Percentiles rank a stretch among this genome's conserved stretches.
Evolutionary conservation across 345 rosid genomes (phyloP).

Genomic region (Odontarrhena argentea): DNA sequence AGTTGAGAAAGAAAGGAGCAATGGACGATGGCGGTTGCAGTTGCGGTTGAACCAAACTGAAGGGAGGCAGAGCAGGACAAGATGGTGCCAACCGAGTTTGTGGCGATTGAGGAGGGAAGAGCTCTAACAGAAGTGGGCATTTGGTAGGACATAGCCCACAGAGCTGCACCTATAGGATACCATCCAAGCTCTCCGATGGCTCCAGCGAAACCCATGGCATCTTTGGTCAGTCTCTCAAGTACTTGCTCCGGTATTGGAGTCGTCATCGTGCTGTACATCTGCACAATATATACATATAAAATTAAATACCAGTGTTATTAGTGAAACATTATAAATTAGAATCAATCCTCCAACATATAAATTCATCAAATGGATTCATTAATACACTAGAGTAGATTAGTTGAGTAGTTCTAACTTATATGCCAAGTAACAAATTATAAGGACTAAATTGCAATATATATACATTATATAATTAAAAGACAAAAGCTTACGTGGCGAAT

Average conservation of each 20-base stretch:
- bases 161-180: conserved; percentile 62
- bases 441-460: conserved; percentile 14
- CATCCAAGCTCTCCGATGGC: conserved; percentile 72
- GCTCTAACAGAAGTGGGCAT: conserved; percentile 59
- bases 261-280: conserved; percentile 54
- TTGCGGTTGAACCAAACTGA: conserved; percentile 42
- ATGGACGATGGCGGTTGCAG: conserved; percentile 50
- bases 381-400: neutral
- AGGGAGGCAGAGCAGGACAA: conserved; percentile 64
- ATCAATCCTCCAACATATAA: neutral
- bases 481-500: conserved; percentile 42
- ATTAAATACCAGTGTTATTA: neutral
- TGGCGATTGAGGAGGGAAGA: conserved; percentile 46
- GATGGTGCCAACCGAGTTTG: conserved; percentile 58
- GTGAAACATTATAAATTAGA: neutral
- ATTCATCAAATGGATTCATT: no score
- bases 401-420: neutral
- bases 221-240: conserved; percentile 39
- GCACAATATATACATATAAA: neutral
- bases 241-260: conserved; percentile 39
- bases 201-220: conserved; percentile 58
- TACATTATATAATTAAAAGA: neutral
- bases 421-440: conserved; percentile 28
- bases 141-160: conserved; percentile 62
- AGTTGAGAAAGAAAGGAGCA: conserved; percentile 62